Evolutionary conservation across 805 yeast species (phyloP).

Genomic region (Saturnispora bothae): DNA sequence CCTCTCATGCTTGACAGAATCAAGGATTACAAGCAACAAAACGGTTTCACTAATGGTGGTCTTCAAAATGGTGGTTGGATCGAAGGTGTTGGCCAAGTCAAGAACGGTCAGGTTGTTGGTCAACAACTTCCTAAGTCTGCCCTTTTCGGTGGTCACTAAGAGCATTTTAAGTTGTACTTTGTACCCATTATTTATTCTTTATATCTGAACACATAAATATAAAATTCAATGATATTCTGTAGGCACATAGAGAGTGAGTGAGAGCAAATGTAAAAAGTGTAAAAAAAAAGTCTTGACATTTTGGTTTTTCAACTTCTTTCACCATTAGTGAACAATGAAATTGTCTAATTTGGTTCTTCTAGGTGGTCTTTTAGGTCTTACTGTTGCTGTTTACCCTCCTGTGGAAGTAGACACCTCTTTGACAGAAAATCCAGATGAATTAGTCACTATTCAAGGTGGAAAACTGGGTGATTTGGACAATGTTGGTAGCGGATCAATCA

Average conservation of each 20-base stretch:
- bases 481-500: neutral
- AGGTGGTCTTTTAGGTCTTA: neutral
- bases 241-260: too few relatives aligned
- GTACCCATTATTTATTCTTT: slow-evolving; percentile 2
- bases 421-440: slow-evolving; percentile 7
- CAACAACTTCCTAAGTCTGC: slow-evolving; percentile 41
- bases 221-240: too few relatives aligned
- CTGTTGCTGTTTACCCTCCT: slow-evolving; percentile 15
- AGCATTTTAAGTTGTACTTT: neutral
- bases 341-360: neutral
- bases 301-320: neutral
- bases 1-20: slow-evolving; percentile 75
- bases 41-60: slow-evolving; percentile 27
- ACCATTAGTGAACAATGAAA: slow-evolving; percentile 3
- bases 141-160: slow-evolving; percentile 22
- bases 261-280: too few relatives aligned
- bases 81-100: slow-evolving; percentile 38
- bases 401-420: slow-evolving; percentile 5
- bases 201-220: neutral
- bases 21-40: slow-evolving; percentile 42
- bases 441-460: slow-evolving; percentile 13
- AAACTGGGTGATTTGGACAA: neutral
- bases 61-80: slow-evolving; percentile 73
- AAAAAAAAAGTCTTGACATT: neutral
- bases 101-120: slow-evolving; percentile 55